Evolutionary conservation across 1,139 yeast genomes (phyloP).

Genomic region (Yamadazyma sp.): DNA sequence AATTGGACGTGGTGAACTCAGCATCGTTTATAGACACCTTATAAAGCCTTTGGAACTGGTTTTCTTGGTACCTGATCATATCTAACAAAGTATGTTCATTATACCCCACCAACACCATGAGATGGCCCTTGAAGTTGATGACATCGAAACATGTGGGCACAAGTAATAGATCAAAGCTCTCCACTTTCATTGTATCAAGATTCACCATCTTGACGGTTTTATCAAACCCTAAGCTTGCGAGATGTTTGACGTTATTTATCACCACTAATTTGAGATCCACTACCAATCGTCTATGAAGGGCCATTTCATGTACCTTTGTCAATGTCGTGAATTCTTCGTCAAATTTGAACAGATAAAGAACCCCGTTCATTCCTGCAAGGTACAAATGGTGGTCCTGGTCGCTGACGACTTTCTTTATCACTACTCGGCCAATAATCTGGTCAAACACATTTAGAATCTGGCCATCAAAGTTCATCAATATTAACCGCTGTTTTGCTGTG

Average conservation of each 20-base stretch:
- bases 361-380: slow-evolving; percentile 45
- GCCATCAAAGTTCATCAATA: slow-evolving; percentile 19
- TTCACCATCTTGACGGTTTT: slow-evolving; percentile 35
- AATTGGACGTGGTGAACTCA: slow-evolving; percentile 66
- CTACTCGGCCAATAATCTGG: slow-evolving; percentile 21
- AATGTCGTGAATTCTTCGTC: slow-evolving; percentile 8
- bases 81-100: slow-evolving; percentile 60
- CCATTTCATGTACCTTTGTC: slow-evolving; percentile 14
- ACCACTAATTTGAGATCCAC: slow-evolving; percentile 27
- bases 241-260: slow-evolving; percentile 24
- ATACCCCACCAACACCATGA: slow-evolving; percentile 54
- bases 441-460: slow-evolving; percentile 11
- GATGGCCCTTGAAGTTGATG: slow-evolving; percentile 21
- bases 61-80: slow-evolving; percentile 25
- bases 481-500: slow-evolving; percentile 27
- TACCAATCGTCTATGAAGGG: slow-evolving; percentile 33
- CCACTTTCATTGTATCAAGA: slow-evolving; percentile 15
- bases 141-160: slow-evolving; percentile 51
- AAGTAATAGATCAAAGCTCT: slow-evolving; percentile 34
- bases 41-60: slow-evolving; percentile 23
- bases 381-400: slow-evolving; percentile 18
- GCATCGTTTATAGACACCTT: slow-evolving; percentile 72
- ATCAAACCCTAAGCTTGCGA: slow-evolving; percentile 69
- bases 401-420: slow-evolving; percentile 32
- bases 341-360: slow-evolving; percentile 17